Evolutionary conservation across 768 basidiomycete species (phyloP).

Genomic region (Boletus tomentosulus): DNA sequence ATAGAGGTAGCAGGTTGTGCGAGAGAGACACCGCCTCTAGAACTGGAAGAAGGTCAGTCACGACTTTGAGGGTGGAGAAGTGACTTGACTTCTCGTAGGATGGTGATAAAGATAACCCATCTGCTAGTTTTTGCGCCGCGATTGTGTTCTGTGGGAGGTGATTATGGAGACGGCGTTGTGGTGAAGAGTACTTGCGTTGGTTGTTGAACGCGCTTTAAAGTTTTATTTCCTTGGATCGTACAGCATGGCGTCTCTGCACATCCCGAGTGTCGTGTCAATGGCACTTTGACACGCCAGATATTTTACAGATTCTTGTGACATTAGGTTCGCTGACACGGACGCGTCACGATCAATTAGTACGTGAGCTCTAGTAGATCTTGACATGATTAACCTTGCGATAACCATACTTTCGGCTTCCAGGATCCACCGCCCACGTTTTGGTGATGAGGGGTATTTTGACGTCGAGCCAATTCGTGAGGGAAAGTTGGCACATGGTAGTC

Average conservation of each 20-base stretch:
- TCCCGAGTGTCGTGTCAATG: constrained; percentile 36
- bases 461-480: constrained; percentile 1
- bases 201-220: constrained; percentile 72
- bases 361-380: constrained; percentile 26
- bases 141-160: constrained; percentile 38
- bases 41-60: constrained; percentile 34
- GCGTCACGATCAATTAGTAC: constrained; percentile 33
- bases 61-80: too few species aligned
- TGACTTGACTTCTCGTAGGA: constrained; percentile 79
- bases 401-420: constrained; percentile 6
- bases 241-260: constrained; percentile 31
- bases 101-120: constrained; percentile 90
- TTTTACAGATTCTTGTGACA: constrained; percentile 38
- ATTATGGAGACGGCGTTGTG: background rate
- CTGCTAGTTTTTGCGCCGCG: constrained; percentile 53
- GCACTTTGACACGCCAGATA: constrained; percentile 36
- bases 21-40: constrained; percentile 92
- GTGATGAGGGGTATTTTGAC: constrained; percentile 3
- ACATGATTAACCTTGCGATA: background rate
- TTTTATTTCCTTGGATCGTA: constrained; percentile 47
- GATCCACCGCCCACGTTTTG: constrained; percentile 26
- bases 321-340: constrained; percentile 39
- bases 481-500: background rate
- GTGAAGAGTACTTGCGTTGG: constrained; percentile 36
- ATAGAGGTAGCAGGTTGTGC: constrained; percentile 78